phyloP scores from a whole-genome alignment of 2,329 filamentous ascomycete genomes.

The Byssochlamys sp. region DNA sequence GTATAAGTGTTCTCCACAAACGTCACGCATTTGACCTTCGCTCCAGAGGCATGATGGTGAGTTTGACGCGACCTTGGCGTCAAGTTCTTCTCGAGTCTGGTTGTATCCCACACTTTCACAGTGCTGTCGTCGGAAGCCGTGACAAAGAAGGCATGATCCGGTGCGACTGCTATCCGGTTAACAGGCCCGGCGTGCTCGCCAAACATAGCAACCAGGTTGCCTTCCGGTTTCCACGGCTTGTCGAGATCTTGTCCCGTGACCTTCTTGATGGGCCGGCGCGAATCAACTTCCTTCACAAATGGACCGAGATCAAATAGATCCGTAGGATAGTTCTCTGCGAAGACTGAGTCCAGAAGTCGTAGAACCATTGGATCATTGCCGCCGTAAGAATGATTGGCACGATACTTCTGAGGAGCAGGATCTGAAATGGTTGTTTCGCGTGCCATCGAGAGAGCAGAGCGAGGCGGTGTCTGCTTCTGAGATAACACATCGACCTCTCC shows the following conservation, averaged over 20 bases:
- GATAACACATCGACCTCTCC: constrained; percentile 52
- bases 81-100: constrained; percentile 80
- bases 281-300: constrained; percentile 59
- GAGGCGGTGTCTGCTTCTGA: constrained; percentile 27
- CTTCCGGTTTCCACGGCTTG: constrained; percentile 71
- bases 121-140: constrained; percentile 85
- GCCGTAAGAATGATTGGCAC: constrained; percentile 69
- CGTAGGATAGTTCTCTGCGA: constrained; percentile 54
- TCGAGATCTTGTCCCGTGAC: constrained; percentile 45
- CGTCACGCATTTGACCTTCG: constrained; percentile 69
- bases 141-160: constrained; percentile 89
- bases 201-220: constrained; percentile 76
- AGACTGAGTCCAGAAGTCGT: constrained; percentile 71
- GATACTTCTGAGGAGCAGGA: constrained; percentile 37
- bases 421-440: constrained; percentile 20
- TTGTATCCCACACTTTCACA: constrained; percentile 88
- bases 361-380: constrained; percentile 61
- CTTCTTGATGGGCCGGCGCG: constrained; percentile 43
- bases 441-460: constrained; percentile 29
- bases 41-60: constrained; percentile 62
- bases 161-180: constrained; percentile 70
- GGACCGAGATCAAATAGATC: constrained; percentile 64
- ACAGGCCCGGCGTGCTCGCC: constrained; percentile 76
- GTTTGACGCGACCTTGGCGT: constrained; percentile 79
- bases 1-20: constrained; percentile 92